Conservation (phyloP, 2,329 filamentous ascomycete species). For the Fusarium sp. region DNA sequence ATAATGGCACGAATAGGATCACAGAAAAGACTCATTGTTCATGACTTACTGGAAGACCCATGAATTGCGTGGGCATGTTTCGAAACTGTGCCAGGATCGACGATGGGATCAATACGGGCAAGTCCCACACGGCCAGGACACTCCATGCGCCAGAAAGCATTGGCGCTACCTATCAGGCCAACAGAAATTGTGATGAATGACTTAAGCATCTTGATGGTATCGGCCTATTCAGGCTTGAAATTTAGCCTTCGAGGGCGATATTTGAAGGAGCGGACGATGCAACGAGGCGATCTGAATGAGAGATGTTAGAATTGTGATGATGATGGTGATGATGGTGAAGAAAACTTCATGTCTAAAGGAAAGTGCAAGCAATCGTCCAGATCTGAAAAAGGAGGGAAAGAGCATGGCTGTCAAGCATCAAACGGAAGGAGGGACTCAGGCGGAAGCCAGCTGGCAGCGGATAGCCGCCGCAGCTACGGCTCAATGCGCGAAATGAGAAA, state of each 20-base stretch:
- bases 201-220: slow-evolving; percentile 47
- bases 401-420: slow-evolving; percentile 12
- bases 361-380: background rate
- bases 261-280: slow-evolving; percentile 49
- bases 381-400: slow-evolving; percentile 4
- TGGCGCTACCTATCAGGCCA: slow-evolving; percentile 51
- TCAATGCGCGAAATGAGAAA: slow-evolving; percentile 9
- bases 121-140: slow-evolving; percentile 76
- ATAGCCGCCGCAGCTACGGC: slow-evolving; percentile 11
- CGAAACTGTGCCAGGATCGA: slow-evolving; percentile 67
- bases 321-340: background rate
- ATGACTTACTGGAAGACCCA: slow-evolving; percentile 76
- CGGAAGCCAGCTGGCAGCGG: slow-evolving; percentile 17
- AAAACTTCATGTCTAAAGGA: background rate
- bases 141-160: slow-evolving; percentile 91
- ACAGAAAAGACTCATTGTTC: no score
- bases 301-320: slow-evolving; percentile 23
- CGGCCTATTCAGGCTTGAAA: slow-evolving; percentile 40
- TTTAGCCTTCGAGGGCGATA: slow-evolving; percentile 8
- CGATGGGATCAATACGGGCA: slow-evolving; percentile 80
- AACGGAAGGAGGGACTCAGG: slow-evolving; percentile 17
- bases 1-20: background rate
- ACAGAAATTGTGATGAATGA: slow-evolving; percentile 45
- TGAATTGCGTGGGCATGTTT: slow-evolving; percentile 79
- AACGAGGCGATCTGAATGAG: slow-evolving; percentile 46